A percentile compares a stretch with the other conserved stretches of the same genome.
Conservation (phyloP, 768 basidiomycete genomes). For the Exsudoporus frostii region DNA sequence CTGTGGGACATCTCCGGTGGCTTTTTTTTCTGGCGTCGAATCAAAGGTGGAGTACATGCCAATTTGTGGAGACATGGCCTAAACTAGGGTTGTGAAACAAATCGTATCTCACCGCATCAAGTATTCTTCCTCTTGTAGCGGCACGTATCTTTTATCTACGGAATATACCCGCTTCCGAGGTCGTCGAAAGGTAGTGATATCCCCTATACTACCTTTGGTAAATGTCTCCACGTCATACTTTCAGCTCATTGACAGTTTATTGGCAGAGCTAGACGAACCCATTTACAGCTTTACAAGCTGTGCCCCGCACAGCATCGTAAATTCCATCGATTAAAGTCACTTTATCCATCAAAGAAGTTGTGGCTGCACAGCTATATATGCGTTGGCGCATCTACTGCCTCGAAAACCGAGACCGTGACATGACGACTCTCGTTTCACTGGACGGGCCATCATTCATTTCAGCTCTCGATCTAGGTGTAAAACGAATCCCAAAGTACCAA, state of each 20-base stretch:
- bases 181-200: neutral
- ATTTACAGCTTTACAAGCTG: no score
- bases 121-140: neutral
- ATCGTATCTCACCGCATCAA: neutral
- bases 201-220: no score
- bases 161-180: neutral
- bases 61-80: neutral
- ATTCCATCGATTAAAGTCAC: no score
- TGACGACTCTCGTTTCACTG: neutral
- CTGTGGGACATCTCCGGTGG: neutral
- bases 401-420: neutral
- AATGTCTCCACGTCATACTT: neutral
- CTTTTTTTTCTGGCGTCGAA: neutral
- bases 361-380: no score
- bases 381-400: neutral
- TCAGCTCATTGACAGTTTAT: no score
- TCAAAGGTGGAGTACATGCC: neutral
- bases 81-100: neutral
- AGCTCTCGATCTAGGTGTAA: no score
- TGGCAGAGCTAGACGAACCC: neutral
- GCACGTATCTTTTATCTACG: no score
- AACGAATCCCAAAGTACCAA: no score
- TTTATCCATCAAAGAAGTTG: neutral
- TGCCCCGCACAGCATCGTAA: no score
- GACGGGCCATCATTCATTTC: no score